Evolutionary conservation across 495 filamentous ascomycete species (phyloP).

Genomic region (Tetracladium setigerum): DNA sequence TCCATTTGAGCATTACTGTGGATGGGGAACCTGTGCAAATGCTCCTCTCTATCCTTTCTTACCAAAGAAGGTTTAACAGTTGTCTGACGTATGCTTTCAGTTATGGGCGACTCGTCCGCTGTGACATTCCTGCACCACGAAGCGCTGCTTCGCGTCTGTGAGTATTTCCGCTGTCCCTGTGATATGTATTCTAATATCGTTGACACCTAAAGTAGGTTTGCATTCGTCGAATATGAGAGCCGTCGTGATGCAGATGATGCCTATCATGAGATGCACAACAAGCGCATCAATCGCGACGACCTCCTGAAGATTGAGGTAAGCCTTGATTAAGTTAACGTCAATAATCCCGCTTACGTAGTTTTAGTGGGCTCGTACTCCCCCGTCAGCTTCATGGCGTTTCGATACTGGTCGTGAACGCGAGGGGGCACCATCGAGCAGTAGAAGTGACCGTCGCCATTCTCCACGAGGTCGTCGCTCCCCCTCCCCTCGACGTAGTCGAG

Average conservation of each 20-base stretch:
- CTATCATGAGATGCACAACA: slow-evolving; percentile 99
- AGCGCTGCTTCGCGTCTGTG: slow-evolving; percentile 90
- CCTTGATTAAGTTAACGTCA: neutral
- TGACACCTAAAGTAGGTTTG: slow-evolving; percentile 59
- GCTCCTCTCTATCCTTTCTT: slow-evolving; percentile 15
- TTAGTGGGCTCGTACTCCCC: slow-evolving; percentile 96
- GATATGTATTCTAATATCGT: slow-evolving; percentile 20
- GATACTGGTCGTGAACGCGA: slow-evolving; percentile 79
- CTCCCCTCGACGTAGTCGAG: slow-evolving; percentile 56
- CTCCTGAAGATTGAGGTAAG: slow-evolving; percentile 94
- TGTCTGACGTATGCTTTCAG: slow-evolving; percentile 40
- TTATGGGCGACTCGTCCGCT: slow-evolving; percentile 97
- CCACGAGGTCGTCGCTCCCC: slow-evolving; percentile 70
- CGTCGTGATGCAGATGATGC: slow-evolving; percentile 98
- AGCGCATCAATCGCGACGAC: slow-evolving; percentile 94
- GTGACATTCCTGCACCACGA: slow-evolving; percentile 94
- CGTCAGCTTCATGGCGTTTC: slow-evolving; percentile 97
- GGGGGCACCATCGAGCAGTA: slow-evolving; percentile 43
- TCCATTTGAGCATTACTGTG: neutral
- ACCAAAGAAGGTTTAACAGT: neutral
- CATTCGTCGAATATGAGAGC: slow-evolving; percentile 99
- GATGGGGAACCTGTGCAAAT: slow-evolving; percentile 1
- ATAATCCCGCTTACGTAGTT: slow-evolving; percentile 5
- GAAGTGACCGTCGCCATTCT: slow-evolving; percentile 49
- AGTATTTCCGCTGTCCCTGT: slow-evolving; percentile 36